phyloP scores from a whole-genome alignment of 1,139 yeast species.

The Hyphopichia wangnamkhiaoensis region DNA sequence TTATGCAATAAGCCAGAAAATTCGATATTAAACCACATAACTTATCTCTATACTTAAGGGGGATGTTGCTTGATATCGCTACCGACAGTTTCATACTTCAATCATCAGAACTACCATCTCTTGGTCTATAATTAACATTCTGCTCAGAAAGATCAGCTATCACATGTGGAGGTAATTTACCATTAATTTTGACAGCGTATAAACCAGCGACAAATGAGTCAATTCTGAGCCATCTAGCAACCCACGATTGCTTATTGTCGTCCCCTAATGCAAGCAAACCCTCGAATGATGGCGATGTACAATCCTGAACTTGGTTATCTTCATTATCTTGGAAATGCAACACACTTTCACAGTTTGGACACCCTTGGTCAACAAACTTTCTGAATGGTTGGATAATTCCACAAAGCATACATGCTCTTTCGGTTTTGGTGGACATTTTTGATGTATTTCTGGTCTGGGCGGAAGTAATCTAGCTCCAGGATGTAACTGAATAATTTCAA shows the following conservation, averaged over 20 bases:
- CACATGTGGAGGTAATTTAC: conserved; percentile 86
- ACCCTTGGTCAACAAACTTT: conserved; percentile 78
- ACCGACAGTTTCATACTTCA: too few species aligned
- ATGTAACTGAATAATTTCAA: too few species aligned
- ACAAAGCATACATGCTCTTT: conserved; percentile 97
- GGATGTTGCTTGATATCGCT: background rate
- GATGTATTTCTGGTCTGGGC: too few species aligned
- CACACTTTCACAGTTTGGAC: conserved; percentile 97
- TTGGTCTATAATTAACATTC: conserved; percentile 83
- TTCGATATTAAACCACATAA: too few species aligned
- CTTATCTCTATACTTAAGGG: too few species aligned
- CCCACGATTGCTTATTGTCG: conserved; percentile 85
- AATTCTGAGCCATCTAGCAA: conserved; percentile 93
- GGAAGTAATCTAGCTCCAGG: too few species aligned
- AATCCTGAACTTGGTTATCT: conserved; percentile 80
- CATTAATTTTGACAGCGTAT: conserved; percentile 92
- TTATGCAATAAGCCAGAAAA: too few species aligned
- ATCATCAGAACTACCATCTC: conserved; percentile 94
- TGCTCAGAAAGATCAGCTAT: conserved; percentile 70
- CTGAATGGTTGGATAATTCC: conserved; percentile 82
- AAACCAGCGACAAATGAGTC: conserved; percentile 88
- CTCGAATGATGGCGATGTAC: conserved; percentile 96
- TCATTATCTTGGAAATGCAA: conserved; percentile 78
- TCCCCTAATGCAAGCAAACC: conserved; percentile 92
- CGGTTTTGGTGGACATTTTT: conserved; percentile 62